Percentiles rank a stretch among this genome's conserved stretches.
phyloP scores from a whole-genome alignment of 1,139 yeast genomes.

The Diutina siamensis region DNA sequence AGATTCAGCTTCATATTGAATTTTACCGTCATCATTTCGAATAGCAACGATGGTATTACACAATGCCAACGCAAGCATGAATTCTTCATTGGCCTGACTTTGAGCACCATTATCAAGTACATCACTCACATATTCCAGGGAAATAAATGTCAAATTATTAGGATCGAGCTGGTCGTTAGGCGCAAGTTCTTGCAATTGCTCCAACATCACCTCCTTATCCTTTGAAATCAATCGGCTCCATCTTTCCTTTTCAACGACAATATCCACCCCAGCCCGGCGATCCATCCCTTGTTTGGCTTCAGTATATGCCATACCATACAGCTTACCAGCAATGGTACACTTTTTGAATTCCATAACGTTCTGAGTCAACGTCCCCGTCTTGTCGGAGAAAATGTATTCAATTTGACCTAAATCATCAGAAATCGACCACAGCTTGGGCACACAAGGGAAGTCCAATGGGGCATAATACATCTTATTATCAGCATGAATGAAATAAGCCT shows the following conservation, averaged over 20 bases:
- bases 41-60: conserved; percentile 87
- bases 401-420: conserved; percentile 96
- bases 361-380: conserved; percentile 94
- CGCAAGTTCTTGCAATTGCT: conserved; percentile 32
- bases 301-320: conserved; percentile 90
- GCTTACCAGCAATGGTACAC: conserved; percentile 76
- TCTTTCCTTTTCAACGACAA: conserved; percentile 50
- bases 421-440: conserved; percentile 94
- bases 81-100: conserved; percentile 55
- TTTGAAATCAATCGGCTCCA: conserved; percentile 51
- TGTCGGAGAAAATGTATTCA: conserved; percentile 91
- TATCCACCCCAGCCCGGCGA: conserved; percentile 77
- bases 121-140: conserved; percentile 43
- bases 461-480: conserved; percentile 82
- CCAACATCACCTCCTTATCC: conserved; percentile 60
- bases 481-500: conserved; percentile 85
- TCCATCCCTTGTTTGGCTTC: conserved; percentile 92
- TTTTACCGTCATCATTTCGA: conserved; percentile 13
- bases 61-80: conserved; percentile 78
- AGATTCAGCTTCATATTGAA: conserved; percentile 75
- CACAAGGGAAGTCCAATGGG: conserved; percentile 82
- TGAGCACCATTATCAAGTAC: conserved; percentile 45
- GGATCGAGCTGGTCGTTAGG: conserved; percentile 49
- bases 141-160: conserved; percentile 68
- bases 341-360: conserved; percentile 96